These are phyloP conservation scores for Fusarium chaquense DNA, from an alignment of 2,329 filamentous ascomycete species.

Conservation along the genomic window DNA sequence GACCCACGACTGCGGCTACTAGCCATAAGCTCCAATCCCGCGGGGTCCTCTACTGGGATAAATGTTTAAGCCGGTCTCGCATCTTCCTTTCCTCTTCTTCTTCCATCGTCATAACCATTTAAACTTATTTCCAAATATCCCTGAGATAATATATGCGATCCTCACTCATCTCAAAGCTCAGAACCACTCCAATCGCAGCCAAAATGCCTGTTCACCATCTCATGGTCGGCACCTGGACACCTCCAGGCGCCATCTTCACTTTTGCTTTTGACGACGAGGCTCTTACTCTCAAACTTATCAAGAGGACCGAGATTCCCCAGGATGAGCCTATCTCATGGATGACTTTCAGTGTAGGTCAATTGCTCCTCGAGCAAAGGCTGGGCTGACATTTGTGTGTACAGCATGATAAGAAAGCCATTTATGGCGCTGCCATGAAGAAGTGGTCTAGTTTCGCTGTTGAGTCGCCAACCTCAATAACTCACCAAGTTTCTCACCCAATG, in stretches of 20 bases:
- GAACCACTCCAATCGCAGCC: slow-evolving; percentile 26
- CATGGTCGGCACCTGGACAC: slow-evolving; percentile 93
- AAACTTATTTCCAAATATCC: neutral
- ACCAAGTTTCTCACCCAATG: slow-evolving; percentile 80
- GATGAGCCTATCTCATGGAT: slow-evolving; percentile 95
- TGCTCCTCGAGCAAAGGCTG: neutral
- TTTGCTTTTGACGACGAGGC: slow-evolving; percentile 88
- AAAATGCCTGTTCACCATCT: slow-evolving; percentile 85
- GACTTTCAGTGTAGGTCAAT: slow-evolving; percentile 80
- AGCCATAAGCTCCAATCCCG: slow-evolving; percentile 18
- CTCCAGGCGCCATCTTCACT: slow-evolving; percentile 89
- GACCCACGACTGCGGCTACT: slow-evolving; percentile 21
- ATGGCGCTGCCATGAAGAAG: slow-evolving; percentile 93
- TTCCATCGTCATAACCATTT: slow-evolving; percentile 25
- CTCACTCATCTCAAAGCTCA: slow-evolving; percentile 29
- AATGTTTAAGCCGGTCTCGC: slow-evolving; percentile 45
- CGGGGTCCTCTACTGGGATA: slow-evolving; percentile 42
- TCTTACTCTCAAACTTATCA: slow-evolving; percentile 78
- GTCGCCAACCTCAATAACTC: slow-evolving; percentile 79
- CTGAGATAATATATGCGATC: slow-evolving; percentile 13
- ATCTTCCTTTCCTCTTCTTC: neutral
- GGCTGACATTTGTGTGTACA: slow-evolving; percentile 51
- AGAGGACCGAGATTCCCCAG: slow-evolving; percentile 82
- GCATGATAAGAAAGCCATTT: slow-evolving; percentile 86
- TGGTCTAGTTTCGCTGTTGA: slow-evolving; percentile 86